Evolutionary conservation across 2,329 filamentous ascomycete species (phyloP).

Genomic region (Pyrenophora seminiperda): DNA sequence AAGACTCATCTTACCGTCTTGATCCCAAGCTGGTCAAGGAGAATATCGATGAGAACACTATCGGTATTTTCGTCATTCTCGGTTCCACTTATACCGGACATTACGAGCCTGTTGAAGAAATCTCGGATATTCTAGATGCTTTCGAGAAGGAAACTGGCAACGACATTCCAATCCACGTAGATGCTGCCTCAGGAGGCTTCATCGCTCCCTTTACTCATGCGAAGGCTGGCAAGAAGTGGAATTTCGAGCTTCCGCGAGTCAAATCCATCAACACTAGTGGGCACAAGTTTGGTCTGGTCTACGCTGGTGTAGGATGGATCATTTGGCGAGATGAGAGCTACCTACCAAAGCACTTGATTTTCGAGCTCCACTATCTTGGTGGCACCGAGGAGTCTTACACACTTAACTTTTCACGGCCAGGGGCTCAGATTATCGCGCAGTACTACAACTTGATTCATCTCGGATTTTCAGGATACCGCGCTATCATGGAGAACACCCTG

Average conservation of each 20-base stretch:
- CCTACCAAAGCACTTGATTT: conserved; percentile 70
- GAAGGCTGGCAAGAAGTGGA: conserved; percentile 63
- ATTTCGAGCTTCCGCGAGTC: conserved; percentile 66
- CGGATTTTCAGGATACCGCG: conserved; percentile 67
- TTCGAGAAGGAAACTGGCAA: conserved; percentile 65
- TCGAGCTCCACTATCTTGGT: conserved; percentile 73
- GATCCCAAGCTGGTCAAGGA: conserved; percentile 68
- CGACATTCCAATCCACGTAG: conserved; percentile 71
- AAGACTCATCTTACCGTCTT: conserved; percentile 64
- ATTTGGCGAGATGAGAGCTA: conserved; percentile 62
- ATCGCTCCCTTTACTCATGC: conserved; percentile 66
- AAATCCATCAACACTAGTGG: conserved; percentile 70
- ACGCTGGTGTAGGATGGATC: conserved; percentile 70
- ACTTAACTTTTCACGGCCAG: conserved; percentile 73
- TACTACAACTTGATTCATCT: conserved; percentile 77
- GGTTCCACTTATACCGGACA: conserved; percentile 76
- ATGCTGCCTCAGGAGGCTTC: conserved; percentile 65
- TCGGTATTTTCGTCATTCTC: conserved; percentile 75
- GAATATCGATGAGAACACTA: conserved; percentile 76
- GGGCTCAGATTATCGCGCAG: conserved; percentile 71
- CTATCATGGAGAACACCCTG: conserved; percentile 68
- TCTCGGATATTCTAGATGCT: conserved; percentile 67
- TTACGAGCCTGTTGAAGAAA: conserved; percentile 72
- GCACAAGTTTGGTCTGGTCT: conserved; percentile 68
- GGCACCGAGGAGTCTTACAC: conserved; percentile 74